Conservation (phyloP, 768 basidiomycete species). For the Russula emetica region DNA sequence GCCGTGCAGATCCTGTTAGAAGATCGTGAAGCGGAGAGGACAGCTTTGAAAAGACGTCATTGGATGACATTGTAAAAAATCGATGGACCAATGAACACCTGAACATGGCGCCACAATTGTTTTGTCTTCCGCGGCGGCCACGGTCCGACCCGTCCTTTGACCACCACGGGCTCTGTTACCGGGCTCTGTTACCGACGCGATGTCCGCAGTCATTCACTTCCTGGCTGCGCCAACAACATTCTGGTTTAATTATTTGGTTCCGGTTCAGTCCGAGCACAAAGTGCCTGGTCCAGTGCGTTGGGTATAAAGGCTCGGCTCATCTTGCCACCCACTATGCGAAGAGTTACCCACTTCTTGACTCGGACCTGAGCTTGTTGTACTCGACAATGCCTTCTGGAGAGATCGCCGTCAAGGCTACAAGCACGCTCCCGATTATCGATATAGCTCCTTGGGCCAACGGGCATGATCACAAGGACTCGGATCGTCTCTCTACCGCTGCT, state of each 20-base stretch:
- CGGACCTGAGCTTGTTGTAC: background rate
- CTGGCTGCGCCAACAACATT: background rate
- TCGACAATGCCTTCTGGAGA: background rate
- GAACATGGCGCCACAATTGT: background rate
- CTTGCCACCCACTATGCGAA: background rate
- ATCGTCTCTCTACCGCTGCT: conserved; percentile 43
- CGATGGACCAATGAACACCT: conserved; percentile 4
- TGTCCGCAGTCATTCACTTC: background rate
- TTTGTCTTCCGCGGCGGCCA: too few species aligned
- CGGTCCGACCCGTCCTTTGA: too few species aligned
- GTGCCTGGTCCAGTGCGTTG: background rate
- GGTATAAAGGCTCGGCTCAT: background rate
- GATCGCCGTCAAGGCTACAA: background rate
- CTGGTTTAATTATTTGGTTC: background rate
- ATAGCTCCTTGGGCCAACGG: conserved; percentile 58
- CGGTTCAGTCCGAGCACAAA: background rate
- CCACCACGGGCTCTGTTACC: background rate
- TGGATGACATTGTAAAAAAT: conserved; percentile 31
- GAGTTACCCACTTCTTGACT: too few species aligned
- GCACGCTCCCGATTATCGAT: conserved; percentile 63
- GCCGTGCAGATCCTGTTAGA: conserved; percentile 41
- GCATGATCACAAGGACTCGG: conserved; percentile 33
- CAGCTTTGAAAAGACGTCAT: conserved; percentile 30
- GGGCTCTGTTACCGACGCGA: background rate
- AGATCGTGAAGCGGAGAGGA: conserved; percentile 43